Evolutionary conservation across 805 yeast species (phyloP).

Genomic region (Kluyveromyces aestuarii): DNA sequence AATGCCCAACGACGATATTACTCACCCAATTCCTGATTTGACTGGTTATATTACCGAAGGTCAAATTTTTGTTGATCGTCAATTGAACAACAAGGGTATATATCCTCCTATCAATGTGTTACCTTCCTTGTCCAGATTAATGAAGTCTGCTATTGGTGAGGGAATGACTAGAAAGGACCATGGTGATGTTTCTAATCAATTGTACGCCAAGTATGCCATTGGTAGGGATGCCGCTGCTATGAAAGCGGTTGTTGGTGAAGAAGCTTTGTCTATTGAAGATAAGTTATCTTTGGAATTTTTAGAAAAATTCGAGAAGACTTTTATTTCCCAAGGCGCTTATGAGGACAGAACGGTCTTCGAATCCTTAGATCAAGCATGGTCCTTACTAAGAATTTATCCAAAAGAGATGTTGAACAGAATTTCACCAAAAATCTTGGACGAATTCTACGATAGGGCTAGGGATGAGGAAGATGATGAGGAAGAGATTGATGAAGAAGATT

Average conservation of each 20-base stretch:
- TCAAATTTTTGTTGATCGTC: constrained; percentile 96
- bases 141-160: constrained; percentile 99
- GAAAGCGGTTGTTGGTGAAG: constrained; percentile 99
- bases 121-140: constrained; percentile 94
- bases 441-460: constrained; percentile 88
- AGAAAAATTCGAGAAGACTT: constrained; percentile 95
- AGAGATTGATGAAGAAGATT: constrained; percentile 30
- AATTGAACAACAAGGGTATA: constrained; percentile 89
- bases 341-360: constrained; percentile 93
- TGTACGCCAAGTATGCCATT: constrained; percentile 97
- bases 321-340: constrained; percentile 93
- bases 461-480: constrained; percentile 51
- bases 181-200: constrained; percentile 98
- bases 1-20: constrained; percentile 99
- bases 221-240: constrained; percentile 99
- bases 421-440: constrained; percentile 91
- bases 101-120: constrained; percentile 98
- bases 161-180: constrained; percentile 99
- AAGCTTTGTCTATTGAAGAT: constrained; percentile 95
- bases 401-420: constrained; percentile 98
- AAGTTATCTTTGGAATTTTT: constrained; percentile 94
- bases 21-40: constrained; percentile 99
- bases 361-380: constrained; percentile 97
- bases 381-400: constrained; percentile 95
- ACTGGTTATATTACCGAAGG: constrained; percentile 99